A percentile compares a stretch with the other conserved stretches of the same genome.
These are phyloP conservation scores for Biscogniauxia sp. DNA, from an alignment of 2,329 filamentous ascomycete genomes.

Conservation along the genomic window DNA sequence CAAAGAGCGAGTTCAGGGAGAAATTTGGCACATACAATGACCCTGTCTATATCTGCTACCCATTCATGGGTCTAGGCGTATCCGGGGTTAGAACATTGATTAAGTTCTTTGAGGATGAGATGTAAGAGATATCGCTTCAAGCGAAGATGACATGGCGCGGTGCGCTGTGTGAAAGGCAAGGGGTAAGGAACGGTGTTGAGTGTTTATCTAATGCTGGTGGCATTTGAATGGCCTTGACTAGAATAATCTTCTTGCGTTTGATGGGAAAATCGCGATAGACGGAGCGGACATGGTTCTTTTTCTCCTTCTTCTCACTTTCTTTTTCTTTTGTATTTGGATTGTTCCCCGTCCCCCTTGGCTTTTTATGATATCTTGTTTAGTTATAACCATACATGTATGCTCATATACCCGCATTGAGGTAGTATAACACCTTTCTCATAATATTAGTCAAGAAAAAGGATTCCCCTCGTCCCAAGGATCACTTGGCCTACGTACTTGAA, in stretches of 20 bases:
- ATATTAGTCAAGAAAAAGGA: too few relatives aligned
- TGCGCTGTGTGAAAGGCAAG: not conserved
- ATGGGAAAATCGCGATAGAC: not conserved
- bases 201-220: not conserved
- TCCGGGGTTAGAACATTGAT: constrained; percentile 81
- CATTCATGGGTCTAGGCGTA: constrained; percentile 78
- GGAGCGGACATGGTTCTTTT: not conserved
- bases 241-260: not conserved
- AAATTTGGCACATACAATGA: constrained; percentile 87
- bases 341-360: not conserved
- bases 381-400: not conserved
- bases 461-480: too few relatives aligned
- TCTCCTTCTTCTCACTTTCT: too few relatives aligned
- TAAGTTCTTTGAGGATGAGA: constrained; percentile 77
- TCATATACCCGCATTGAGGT: not conserved
- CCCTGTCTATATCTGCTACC: constrained; percentile 86
- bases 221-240: not conserved
- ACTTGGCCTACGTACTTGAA: too few relatives aligned
- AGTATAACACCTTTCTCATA: not conserved
- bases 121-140: constrained; percentile 15
- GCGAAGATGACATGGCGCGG: not conserved
- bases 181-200: not conserved
- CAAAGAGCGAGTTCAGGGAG: constrained; percentile 83
- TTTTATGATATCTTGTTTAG: not conserved
- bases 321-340: not conserved